Percentiles rank a stretch among this genome's conserved stretches.
phyloP scores from a whole-genome alignment of 75 land plant species.

The Cunninghamia lanceolata region DNA sequence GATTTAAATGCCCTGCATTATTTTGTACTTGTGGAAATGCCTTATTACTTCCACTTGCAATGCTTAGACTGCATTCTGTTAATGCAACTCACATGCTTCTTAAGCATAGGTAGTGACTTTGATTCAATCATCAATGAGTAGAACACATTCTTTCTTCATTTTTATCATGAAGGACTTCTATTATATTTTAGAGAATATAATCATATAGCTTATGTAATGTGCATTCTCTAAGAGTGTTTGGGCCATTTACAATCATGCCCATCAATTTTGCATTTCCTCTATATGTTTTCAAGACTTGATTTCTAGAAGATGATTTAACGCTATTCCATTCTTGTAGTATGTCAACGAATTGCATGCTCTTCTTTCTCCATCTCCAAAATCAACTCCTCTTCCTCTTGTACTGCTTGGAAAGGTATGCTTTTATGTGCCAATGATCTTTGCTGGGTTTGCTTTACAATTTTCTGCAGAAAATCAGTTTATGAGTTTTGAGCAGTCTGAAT shows the following conservation, averaged over 20 bases:
- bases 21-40: background rate
- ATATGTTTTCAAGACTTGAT: background rate
- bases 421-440: background rate
- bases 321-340: slow-evolving; percentile 52
- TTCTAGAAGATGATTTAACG: background rate
- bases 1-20: background rate
- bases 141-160: background rate
- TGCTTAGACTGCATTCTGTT: background rate
- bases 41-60: background rate
- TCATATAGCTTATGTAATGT: background rate
- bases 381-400: slow-evolving; percentile 86
- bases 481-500: background rate
- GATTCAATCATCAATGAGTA: background rate
- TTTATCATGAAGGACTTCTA: background rate
- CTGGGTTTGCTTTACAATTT: background rate
- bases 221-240: background rate
- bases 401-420: slow-evolving; percentile 81
- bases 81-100: background rate
- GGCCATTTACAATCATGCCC: background rate
- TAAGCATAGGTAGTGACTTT: background rate
- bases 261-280: background rate
- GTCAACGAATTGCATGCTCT: slow-evolving; percentile 90
- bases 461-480: background rate
- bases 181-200: background rate
- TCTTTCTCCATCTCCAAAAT: slow-evolving; percentile 69